Evolutionary conservation across 164 flowering plant genomes (phyloP).

Genomic region (Saururus chinensis): DNA sequence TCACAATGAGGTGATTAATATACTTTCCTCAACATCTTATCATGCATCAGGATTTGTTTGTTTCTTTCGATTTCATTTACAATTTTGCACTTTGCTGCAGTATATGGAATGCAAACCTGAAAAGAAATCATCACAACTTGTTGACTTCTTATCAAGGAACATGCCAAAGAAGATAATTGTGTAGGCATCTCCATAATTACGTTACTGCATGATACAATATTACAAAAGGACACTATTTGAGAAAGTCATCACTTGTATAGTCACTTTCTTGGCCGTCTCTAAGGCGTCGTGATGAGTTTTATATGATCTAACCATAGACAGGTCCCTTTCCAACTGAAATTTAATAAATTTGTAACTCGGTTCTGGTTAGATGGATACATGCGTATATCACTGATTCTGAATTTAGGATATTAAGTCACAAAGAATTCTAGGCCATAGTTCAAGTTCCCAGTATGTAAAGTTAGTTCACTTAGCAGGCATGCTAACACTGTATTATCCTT

Average conservation of each 20-base stretch:
- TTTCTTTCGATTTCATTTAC: background rate
- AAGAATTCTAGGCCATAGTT: no score
- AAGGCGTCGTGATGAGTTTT: no score
- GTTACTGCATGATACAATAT: no score
- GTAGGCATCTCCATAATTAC: conserved; percentile 26
- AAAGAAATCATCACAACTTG: conserved; percentile 73
- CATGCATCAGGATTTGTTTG: background rate
- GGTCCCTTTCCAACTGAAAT: no score
- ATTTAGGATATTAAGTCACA: no score
- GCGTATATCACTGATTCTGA: no score
- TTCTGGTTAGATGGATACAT: no score
- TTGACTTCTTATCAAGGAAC: conserved; percentile 60
- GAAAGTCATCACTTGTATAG: background rate
- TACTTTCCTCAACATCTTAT: background rate
- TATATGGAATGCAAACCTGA: conserved; percentile 87
- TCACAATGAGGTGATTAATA: conserved; percentile 51
- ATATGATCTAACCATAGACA: no score
- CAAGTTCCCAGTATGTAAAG: no score
- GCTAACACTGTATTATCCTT: no score
- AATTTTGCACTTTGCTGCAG: conserved; percentile 23
- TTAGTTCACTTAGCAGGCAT: no score
- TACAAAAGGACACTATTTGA: background rate
- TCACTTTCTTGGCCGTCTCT: background rate
- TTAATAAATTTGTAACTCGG: no score
- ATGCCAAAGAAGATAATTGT: conserved; percentile 58